A percentile compares a stretch with the other conserved stretches of the same genome.
Conservation (phyloP, 352 stramenopile genomes). For the Phytopythium chamaehyphon region DNA sequence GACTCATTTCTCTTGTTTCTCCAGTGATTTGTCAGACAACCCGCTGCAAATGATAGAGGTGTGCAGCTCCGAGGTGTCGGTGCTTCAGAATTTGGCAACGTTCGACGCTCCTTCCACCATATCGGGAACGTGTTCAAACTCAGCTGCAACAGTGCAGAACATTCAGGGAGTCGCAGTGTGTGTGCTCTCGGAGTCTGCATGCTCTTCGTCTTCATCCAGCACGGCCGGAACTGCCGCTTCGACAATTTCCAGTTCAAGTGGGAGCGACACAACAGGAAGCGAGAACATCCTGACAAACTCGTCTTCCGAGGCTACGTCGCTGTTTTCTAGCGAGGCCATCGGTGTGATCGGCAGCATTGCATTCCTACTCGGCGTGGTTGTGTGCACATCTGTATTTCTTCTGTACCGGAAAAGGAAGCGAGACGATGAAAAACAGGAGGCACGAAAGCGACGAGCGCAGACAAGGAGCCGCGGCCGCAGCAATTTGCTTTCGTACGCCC, state of each 20-base stretch:
- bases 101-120: constrained; percentile 29
- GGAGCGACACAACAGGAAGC: background rate
- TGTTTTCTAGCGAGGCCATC: constrained; percentile 44
- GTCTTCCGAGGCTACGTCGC: constrained; percentile 7
- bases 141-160: constrained; percentile 13
- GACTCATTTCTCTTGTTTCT: background rate
- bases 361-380: constrained; percentile 35
- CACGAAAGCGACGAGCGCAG: constrained; percentile 19
- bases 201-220: constrained; percentile 7
- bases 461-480: constrained; percentile 24
- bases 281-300: background rate
- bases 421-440: constrained; percentile 10
- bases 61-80: constrained; percentile 35
- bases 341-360: constrained; percentile 47
- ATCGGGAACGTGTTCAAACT: constrained; percentile 22
- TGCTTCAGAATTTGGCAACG: constrained; percentile 26
- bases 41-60: constrained; percentile 43
- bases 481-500: constrained; percentile 18
- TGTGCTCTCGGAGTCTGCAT: constrained; percentile 25
- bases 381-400: constrained; percentile 32
- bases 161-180: constrained; percentile 37
- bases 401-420: constrained; percentile 22
- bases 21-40: constrained; percentile 34
- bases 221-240: background rate
- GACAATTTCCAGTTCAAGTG: constrained; percentile 12